Conservation (phyloP, 192 early-diverging fungal genomes). For the Rhizoclosmatium globosum region DNA sequence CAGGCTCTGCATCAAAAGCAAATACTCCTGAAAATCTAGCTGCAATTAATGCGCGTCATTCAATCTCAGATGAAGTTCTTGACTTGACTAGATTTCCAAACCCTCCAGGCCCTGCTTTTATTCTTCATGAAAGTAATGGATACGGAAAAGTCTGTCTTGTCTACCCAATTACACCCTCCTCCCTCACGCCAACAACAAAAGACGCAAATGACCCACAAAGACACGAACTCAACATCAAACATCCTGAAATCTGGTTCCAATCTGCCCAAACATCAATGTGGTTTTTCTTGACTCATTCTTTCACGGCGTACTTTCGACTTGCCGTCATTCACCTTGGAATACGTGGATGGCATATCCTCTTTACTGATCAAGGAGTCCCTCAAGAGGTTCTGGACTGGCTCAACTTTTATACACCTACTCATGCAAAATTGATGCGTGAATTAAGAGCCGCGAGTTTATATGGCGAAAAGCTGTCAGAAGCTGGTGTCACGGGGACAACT, state of each 20-base stretch:
- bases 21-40: not conserved
- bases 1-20: not conserved
- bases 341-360: conserved; percentile 45
- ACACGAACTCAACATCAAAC: not conserved
- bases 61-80: too few species aligned
- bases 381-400: conserved; percentile 38
- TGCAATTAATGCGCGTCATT: too few species aligned
- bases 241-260: conserved; percentile 38
- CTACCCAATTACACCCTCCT: conserved; percentile 19
- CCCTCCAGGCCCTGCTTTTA: conserved; percentile 35
- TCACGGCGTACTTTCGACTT: conserved; percentile 44
- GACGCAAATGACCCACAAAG: not conserved
- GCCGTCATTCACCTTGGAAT: conserved; percentile 45
- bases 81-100: not conserved
- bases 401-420: conserved; percentile 25
- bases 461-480: not conserved
- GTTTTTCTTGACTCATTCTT: conserved; percentile 33
- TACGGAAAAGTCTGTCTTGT: conserved; percentile 40
- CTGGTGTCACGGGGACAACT: not conserved
- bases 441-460: not conserved
- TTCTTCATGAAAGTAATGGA: conserved; percentile 21
- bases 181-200: not conserved
- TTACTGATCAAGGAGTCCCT: conserved; percentile 31
- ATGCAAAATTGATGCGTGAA: conserved; percentile 2
- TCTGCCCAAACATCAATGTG: conserved; percentile 7